Base-by-base conservation (phyloP, 2,329 filamentous ascomycete genomes). In the Botrytis squamosa region DNA sequence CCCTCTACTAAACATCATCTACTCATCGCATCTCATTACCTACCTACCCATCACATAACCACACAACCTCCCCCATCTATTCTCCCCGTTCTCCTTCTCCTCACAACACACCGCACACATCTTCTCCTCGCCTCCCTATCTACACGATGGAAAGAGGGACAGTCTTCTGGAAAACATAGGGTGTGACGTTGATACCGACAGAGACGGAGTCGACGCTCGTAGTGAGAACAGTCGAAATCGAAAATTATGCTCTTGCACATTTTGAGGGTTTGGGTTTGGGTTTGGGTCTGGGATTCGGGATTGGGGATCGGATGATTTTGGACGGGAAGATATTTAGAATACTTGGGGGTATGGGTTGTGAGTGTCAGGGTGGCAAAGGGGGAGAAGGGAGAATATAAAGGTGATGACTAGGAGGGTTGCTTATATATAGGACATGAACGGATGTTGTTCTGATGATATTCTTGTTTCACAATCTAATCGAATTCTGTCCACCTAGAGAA, bases 231-330 rank as follows among this genome's bases (percentile, higher is more conserved):
- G 7, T 25, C 6, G 33, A 67, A 67, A 49, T 67, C 46, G 33
- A 67, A 29, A 25, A 67, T 55, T 12, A 67, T n/a, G 65, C 33
- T 55, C 12, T 52, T 67, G 16, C 65, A 67, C 46, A 67, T 67
- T n/a, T 52, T 67, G 22, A 14, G 22, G 22, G 12, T 38, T n/a
- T 63, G 60, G 7, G 12, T 12, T 1, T 62, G 22, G 22, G 12
- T 38, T n/a, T 63, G 60, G 7, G 12, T 12, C 3, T 62, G 3
- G 6, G 2, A 25, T 14, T 40, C 7, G 36, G 12, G 60, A 5
- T 42, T 42, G 25, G 38, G 25, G 14, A 2, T n/a, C 25, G 22
- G 25, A 1, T 3, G 9, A 7, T 29, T 18, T 57, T 29, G n/a
- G 52, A 57, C 25, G 0, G n/a, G n/a, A 29, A 18, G 38, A 44